These are phyloP conservation scores for Nannizziopsis barbatae DNA, from an alignment of 2,329 filamentous ascomycete species.

Conservation along the genomic window DNA sequence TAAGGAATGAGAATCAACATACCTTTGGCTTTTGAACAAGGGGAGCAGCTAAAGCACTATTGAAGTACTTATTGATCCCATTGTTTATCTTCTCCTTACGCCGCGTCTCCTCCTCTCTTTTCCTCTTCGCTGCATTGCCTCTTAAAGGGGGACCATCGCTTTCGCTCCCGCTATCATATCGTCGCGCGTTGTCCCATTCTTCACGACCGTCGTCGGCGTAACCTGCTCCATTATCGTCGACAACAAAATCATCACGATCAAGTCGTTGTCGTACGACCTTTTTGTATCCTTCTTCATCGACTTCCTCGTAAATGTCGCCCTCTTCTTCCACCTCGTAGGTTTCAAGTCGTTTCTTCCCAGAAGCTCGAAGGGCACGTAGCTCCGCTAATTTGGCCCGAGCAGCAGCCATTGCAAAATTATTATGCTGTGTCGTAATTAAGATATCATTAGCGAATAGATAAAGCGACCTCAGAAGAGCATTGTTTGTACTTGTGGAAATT, in stretches of 20 bases:
- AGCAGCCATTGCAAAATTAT: conserved; percentile 12
- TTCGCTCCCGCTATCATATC: conserved; percentile 56
- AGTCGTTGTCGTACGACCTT: conserved; percentile 82
- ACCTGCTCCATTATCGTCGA: conserved; percentile 89
- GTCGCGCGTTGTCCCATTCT: conserved; percentile 70
- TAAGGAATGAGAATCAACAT: background rate
- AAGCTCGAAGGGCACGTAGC: conserved; percentile 69
- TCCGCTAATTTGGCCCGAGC: conserved; percentile 45
- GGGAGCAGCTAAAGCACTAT: conserved; percentile 51
- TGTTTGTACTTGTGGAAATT: background rate
- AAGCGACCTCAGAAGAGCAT: no score
- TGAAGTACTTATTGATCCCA: conserved; percentile 92
- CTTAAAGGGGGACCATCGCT: conserved; percentile 58
- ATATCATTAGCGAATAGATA: background rate
- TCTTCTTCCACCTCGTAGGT: conserved; percentile 78
- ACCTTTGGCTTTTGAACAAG: conserved; percentile 70
- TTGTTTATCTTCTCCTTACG: conserved; percentile 79
- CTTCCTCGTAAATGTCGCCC: conserved; percentile 81
- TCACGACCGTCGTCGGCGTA: conserved; percentile 91
- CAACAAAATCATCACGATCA: conserved; percentile 93
- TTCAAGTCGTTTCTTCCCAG: conserved; percentile 84
- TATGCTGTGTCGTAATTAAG: background rate
- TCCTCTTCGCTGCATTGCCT: conserved; percentile 63
- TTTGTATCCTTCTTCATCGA: conserved; percentile 95
- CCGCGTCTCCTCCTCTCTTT: conserved; percentile 74